A percentile compares a stretch with the other conserved stretches of the same genome.
phyloP scores from a whole-genome alignment of 805 yeast genomes.

The Lachancea sp. region DNA sequence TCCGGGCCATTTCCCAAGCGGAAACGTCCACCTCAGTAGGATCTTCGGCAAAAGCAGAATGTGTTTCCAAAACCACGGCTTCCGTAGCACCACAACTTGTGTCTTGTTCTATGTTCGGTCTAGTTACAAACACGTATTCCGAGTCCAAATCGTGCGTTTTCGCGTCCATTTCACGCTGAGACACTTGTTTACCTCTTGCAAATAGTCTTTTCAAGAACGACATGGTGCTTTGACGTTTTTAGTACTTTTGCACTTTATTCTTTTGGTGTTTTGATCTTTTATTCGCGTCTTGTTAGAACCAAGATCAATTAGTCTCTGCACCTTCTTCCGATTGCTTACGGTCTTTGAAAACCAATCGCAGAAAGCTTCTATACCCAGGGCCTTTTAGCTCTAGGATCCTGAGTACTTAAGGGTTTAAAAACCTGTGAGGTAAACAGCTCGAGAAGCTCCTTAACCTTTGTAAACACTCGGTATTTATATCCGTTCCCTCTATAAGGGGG shows the following conservation, averaged over 20 bases:
- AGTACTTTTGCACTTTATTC: not conserved
- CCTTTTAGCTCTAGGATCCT: not conserved
- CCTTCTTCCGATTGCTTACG: no score
- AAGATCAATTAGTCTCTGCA: no score
- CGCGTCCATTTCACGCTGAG: not conserved
- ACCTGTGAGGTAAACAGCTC: not conserved
- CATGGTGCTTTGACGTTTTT: not conserved
- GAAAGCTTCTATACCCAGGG: not conserved
- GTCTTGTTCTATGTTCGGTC: not conserved
- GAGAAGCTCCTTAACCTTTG: conserved; percentile 1
- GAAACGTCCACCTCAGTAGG: conserved; percentile 20
- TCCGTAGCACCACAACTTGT: not conserved
- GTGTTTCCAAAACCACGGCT: not conserved
- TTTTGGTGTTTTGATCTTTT: no score
- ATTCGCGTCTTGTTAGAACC: no score
- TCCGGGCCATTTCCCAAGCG: conserved; percentile 22
- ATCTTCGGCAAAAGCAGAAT: conserved; percentile 5
- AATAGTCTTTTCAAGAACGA: conserved; percentile 7
- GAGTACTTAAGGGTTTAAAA: not conserved
- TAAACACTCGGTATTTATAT: conserved; percentile 7
- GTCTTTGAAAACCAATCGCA: not conserved
- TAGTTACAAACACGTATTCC: conserved; percentile 11
- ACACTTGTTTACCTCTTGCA: conserved; percentile 1
- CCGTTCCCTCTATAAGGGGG: no score
- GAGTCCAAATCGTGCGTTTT: conserved; percentile 14